Evolutionary conservation across 768 basidiomycete genomes (phyloP).

Genomic region (Leccinum ochraceum): DNA sequence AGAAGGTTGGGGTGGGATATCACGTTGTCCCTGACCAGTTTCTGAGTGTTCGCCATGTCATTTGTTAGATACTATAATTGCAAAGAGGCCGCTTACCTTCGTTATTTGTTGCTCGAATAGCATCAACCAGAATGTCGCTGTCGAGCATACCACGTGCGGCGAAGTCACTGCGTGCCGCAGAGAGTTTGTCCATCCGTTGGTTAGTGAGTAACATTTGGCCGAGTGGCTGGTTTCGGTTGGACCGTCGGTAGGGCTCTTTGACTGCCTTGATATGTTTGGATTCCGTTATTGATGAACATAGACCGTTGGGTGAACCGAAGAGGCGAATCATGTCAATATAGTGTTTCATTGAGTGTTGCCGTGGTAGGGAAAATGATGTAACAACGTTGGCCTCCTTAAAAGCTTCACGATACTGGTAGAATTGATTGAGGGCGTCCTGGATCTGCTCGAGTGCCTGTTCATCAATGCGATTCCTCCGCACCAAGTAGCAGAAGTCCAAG

Average conservation of each 20-base stretch:
- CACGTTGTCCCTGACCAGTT: no score
- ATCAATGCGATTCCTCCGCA: background rate
- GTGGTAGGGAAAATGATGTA: background rate
- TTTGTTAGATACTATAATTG: no score
- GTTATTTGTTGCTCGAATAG: background rate
- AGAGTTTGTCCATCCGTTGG: background rate
- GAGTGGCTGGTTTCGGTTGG: no score
- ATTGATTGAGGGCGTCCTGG: background rate
- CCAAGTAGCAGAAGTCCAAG: background rate
- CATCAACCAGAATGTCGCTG: background rate
- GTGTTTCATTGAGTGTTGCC: background rate
- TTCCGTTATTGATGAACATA: no score
- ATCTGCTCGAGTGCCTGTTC: background rate
- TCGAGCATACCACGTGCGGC: background rate
- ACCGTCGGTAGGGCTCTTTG: no score
- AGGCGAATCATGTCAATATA: background rate
- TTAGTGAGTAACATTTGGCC: no score
- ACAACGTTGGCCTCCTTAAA: background rate
- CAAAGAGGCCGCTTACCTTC: no score
- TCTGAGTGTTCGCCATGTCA: no score
- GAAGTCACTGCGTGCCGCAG: background rate
- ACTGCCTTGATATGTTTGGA: no score
- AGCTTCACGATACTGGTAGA: background rate
- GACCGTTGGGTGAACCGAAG: background rate
- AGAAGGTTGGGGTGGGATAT: no score